A percentile compares a stretch with the other conserved stretches of the same genome.
These are phyloP conservation scores for Spathaspora gorwiae DNA, from an alignment of 805 yeast species.

Conservation along the genomic window DNA sequence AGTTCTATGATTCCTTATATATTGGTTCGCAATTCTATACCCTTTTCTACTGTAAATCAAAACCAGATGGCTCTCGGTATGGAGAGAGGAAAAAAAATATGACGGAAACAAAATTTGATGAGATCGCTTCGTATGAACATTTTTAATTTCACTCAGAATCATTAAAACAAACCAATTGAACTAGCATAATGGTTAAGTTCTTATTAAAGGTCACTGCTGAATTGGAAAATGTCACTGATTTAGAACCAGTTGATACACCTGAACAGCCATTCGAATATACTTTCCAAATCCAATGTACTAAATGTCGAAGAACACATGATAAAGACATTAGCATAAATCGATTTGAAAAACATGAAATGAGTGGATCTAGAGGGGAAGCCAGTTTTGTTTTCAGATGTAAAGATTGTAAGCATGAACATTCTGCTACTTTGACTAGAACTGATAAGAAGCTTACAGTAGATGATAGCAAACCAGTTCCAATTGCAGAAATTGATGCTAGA, in stretches of 20 bases:
- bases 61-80: too few species aligned
- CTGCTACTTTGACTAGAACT: conserved; percentile 30
- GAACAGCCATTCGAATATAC: conserved; percentile 68
- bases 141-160: too few species aligned
- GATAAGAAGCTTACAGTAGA: conserved; percentile 33
- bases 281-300: conserved; percentile 68
- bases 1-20: too few species aligned
- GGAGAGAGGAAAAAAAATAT: not conserved
- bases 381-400: conserved; percentile 76
- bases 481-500: conserved; percentile 77
- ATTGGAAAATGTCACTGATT: conserved; percentile 49
- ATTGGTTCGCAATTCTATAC: too few species aligned
- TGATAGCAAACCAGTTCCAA: conserved; percentile 34
- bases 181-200: conserved; percentile 31
- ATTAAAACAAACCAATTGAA: not conserved
- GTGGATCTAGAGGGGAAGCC: conserved; percentile 78
- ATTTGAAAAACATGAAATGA: conserved; percentile 59
- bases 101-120: not conserved
- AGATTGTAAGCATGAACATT: conserved; percentile 47
- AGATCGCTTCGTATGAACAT: too few species aligned
- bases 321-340: conserved; percentile 67
- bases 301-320: conserved; percentile 73
- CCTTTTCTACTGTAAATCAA: too few species aligned
- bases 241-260: conserved; percentile 58
- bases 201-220: conserved; percentile 40